Evolutionary conservation across 345 rosid species (phyloP), one percentile per base, ranked within the genome.

Genomic region (sweet orange (Citrus sinensis)): DNA sequence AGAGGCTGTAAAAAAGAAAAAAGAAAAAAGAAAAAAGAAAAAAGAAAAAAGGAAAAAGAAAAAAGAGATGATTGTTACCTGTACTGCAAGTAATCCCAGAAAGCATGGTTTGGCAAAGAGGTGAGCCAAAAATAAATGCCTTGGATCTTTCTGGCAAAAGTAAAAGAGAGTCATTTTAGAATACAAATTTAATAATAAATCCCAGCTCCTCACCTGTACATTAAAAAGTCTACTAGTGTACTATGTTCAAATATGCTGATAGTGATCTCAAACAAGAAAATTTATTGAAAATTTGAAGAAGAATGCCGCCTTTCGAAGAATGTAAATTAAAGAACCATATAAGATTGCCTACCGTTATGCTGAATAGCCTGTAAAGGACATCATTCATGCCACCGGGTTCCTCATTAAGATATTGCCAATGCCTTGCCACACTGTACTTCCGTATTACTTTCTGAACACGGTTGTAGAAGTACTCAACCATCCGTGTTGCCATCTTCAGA

Each of bases 371-470:
- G 81, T 89, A 84, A 9, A 87, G 89, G 68, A 86, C 81, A 74
- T 89, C 92, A 60, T 89, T 89, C 92, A 89, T 89, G 74, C 92
- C 92, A 17, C 92, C 90, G 22, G 86, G 83, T 82, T 89, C 92
- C 59, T 89, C 90, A 25, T 89, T 89, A 16, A 87, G 92, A 5
- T 89, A 80, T 16, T 25, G 54, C 82, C 79, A 89, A 63, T 89
- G 92, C 24, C 88, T 76, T 78, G 85, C 88, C 32, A 89, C 54
- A 8, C 68, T 82, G 70, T 82, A 68, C 16, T 73, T 79, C 17
- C 34, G 24, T 24, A 87, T 78, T 51, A 89, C 89, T 27, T 89
- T 85, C 74, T 79, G 80, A 72, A 89, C 86, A 55, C 92, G 89
- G 46, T 59, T 58, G 74, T 83, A 82, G 71, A 87, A 89, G 69